Evolutionary conservation across 768 basidiomycete genomes (phyloP), one percentile per base, ranked within the genome.

Genomic region (Neoboletus subvelutipes): DNA sequence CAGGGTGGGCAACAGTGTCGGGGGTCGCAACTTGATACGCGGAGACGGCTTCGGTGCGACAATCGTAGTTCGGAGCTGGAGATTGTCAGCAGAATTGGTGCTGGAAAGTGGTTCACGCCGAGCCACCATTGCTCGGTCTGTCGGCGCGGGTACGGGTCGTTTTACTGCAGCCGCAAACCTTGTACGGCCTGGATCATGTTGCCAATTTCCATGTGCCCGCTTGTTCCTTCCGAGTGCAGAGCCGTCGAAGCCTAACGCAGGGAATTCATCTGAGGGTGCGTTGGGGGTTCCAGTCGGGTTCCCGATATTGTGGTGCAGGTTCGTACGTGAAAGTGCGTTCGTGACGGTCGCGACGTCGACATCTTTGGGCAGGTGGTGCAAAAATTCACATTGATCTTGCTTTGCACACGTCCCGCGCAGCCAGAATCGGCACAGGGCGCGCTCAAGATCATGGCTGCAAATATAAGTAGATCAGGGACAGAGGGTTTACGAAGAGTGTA

Each of bases 341-440:
- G 83, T 85, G 54, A 94, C 77, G 56, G 82, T 79, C 42, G 84
- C 71, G 37, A 93, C 80, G 67, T 97, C 94, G 40, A 90, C 86
- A 61, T 94, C 88, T 63, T 90, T 86, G 7, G 92, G 93, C 5
- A 95, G 77, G 69, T 92, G 90, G 68, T 97, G 95, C 68, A 97
- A 74, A 74, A 98, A 98, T 75, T 98, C 97, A 83, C 95, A 98
- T 61, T 82, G 84, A 55, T 96, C 94, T 53, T 94, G 91, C 72
- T 99, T 99, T 31, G 95, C 92, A 68, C 97, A 99, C 45, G 94
- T 94, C 6, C 96, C 96, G 50, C 95, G 84, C 31, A 99, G 81
- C 97, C 97, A 99, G 78, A 99, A 99, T 36, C 97, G 88, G 75
- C 91, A 94, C 22, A 98, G 72, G 2, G 95, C 95, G 41, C 95